Base-by-base conservation (phyloP, 2,329 filamentous ascomycete species). In the Nothophaeocryptopus gaeumannii region DNA sequence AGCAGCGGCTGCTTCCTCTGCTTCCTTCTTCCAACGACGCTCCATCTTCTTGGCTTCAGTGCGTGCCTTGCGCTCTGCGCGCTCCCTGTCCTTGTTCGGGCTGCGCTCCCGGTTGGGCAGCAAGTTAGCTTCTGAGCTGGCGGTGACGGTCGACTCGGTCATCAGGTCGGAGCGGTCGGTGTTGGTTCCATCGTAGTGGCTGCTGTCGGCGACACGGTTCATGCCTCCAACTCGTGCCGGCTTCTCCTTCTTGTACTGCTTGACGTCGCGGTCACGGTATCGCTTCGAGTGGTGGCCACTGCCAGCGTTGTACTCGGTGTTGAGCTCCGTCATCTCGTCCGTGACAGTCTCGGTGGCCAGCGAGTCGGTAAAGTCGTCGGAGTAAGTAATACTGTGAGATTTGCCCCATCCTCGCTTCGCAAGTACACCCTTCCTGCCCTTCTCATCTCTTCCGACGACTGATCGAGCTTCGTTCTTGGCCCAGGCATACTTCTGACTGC, bases 201-300 rank as follows among this genome's bases (percentile, higher is more conserved):
- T 87, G 53, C 85, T 87, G 60, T 96, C 92, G 37, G 84, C 79
- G 59, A 86, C 78, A 62, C 85, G 84, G 72, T 97, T 97, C 68
- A 97, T 74, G 14, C 92, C 92, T 32, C 92, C 92, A 2, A 97
- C 90, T 44, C 87, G 81, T 0, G 92, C 92, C 2, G 89, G 76
- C 68, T 85, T 88, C 73, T 97, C 92, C 64, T 89, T 80, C 16
- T 91, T 87, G 75, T 97, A 97, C 31, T 82, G 82, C 51, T 86
- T 82, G 48, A 97, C 81, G 53, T 93, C 85, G 39, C 70, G 70
- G 58, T 78, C 76, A 60, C 80, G 78, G 66, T 79, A 78, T 50
- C 77, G 72, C 57, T 78, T 77, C 55, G 71, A 71, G 70, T 76
- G 46, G 36, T 62, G 56, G 32, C 54, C 51, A 26, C 56, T 50